phyloP scores from a whole-genome alignment of 345 rosid species.

The Clausena lansium region DNA sequence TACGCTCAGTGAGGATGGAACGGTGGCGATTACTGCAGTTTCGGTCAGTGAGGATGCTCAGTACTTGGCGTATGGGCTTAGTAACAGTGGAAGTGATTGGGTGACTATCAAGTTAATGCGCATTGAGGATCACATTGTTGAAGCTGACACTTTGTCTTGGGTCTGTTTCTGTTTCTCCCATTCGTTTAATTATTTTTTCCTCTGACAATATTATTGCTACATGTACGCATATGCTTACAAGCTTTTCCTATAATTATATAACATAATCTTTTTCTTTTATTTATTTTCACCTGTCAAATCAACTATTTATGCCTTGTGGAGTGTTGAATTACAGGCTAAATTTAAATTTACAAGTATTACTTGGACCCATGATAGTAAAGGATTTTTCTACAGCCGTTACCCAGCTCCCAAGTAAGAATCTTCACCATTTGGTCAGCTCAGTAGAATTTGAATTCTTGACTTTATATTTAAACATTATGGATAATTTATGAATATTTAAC shows the following conservation, averaged over 20 bases:
- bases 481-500: background rate
- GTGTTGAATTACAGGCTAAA: constrained; percentile 48
- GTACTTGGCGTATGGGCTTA: constrained; percentile 74
- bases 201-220: no score
- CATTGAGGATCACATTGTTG: constrained; percentile 56
- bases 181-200: background rate
- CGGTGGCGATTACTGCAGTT: constrained; percentile 54
- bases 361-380: constrained; percentile 90
- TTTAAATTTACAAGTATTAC: constrained; percentile 76
- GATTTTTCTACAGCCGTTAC: constrained; percentile 89
- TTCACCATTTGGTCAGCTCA: background rate
- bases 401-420: constrained; percentile 75
- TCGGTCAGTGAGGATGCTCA: constrained; percentile 73
- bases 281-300: no score
- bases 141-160: constrained; percentile 77
- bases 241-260: no score
- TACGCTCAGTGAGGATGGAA: constrained; percentile 81
- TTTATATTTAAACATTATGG: background rate
- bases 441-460: background rate
- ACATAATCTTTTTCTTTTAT: no score
- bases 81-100: constrained; percentile 97
- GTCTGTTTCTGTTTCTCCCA: constrained; percentile 34
- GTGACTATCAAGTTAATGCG: constrained; percentile 74
- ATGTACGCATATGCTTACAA: no score
- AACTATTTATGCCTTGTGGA: background rate